These are phyloP conservation scores for Boletus vinaceobasis DNA, from an alignment of 768 basidiomycete genomes.

Conservation along the genomic window DNA sequence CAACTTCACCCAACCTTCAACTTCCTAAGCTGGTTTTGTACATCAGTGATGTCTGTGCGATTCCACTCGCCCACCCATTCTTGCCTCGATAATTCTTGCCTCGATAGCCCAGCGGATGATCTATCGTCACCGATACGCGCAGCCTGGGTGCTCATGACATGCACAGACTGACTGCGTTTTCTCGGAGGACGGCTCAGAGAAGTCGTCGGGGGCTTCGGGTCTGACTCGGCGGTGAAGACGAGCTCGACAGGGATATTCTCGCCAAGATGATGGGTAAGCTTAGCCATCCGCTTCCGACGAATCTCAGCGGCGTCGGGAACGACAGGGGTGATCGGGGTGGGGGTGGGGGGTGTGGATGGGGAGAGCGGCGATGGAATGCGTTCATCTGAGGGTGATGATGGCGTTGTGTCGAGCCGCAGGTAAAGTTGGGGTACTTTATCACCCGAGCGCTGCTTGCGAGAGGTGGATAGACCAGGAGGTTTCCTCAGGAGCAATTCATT, in stretches of 20 bases:
- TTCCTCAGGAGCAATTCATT: conserved; percentile 8
- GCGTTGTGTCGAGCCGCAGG: conserved; percentile 20
- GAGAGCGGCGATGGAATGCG: conserved; percentile 6
- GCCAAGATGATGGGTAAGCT: conserved; percentile 54
- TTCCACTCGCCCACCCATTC: conserved; percentile 44
- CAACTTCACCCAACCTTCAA: conserved; percentile 19
- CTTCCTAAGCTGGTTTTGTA: conserved; percentile 36
- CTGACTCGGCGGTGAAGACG: conserved; percentile 32
- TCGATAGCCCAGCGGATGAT: not conserved
- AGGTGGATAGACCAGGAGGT: conserved; percentile 20
- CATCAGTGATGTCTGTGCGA: conserved; percentile 35
- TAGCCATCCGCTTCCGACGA: conserved; percentile 52
- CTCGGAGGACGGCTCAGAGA: not conserved
- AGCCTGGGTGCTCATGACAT: not conserved
- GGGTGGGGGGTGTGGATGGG: conserved; percentile 12
- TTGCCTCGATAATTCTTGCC: conserved; percentile 15
- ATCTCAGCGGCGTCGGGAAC: conserved; percentile 31
- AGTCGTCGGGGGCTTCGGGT: not conserved
- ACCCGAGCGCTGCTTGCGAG: conserved; percentile 10
- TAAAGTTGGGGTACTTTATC: conserved; percentile 20
- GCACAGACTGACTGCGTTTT: conserved; percentile 18
- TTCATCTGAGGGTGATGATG: conserved; percentile 11
- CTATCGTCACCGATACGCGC: not conserved
- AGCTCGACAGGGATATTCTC: conserved; percentile 58
- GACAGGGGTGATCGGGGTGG: conserved; percentile 19